Conservation (phyloP, 352 stramenopile species). For the Sclerospora graminicola region DNA sequence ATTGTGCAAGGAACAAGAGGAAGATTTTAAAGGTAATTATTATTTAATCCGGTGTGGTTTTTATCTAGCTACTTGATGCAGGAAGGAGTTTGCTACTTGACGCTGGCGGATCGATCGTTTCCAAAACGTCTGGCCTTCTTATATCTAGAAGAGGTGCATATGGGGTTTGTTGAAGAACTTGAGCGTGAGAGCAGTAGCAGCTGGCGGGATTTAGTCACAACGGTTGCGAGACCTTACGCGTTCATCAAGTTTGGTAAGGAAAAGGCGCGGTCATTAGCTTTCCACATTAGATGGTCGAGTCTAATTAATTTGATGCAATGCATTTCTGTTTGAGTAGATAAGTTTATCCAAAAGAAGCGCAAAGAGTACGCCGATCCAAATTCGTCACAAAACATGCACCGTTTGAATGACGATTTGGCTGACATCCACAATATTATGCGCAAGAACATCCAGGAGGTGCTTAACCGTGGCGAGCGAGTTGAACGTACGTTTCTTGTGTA, state of each 20-base stretch:
- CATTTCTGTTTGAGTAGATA: conserved; percentile 53
- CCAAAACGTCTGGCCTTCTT: conserved; percentile 96
- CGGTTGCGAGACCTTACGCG: conserved; percentile 93
- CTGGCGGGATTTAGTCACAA: conserved; percentile 90
- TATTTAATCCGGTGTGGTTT: not conserved
- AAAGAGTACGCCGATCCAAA: conserved; percentile 96
- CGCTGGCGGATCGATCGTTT: conserved; percentile 93
- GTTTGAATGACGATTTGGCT: conserved; percentile 94
- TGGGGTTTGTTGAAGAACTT: conserved; percentile 92
- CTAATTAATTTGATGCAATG: not conserved
- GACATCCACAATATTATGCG: conserved; percentile 99
- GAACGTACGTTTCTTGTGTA: conserved; percentile 42
- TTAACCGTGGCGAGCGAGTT: conserved; percentile 85
- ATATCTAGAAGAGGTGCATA: conserved; percentile 94
- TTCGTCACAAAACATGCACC: conserved; percentile 91
- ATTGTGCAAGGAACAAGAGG: not conserved
- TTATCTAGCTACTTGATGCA: conserved; percentile 92
- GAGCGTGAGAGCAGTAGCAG: conserved; percentile 86
- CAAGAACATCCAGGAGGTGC: conserved; percentile 95
- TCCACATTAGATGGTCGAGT: not conserved
- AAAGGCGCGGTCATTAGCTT: not conserved
- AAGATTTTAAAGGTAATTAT: not conserved
- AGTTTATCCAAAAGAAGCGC: conserved; percentile 96
- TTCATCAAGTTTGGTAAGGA: conserved; percentile 97
- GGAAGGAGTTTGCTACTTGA: conserved; percentile 95